Evolutionary conservation across 108 stramenopile genomes (phyloP).

Genomic region (Stephanodiscus triporus): DNA sequence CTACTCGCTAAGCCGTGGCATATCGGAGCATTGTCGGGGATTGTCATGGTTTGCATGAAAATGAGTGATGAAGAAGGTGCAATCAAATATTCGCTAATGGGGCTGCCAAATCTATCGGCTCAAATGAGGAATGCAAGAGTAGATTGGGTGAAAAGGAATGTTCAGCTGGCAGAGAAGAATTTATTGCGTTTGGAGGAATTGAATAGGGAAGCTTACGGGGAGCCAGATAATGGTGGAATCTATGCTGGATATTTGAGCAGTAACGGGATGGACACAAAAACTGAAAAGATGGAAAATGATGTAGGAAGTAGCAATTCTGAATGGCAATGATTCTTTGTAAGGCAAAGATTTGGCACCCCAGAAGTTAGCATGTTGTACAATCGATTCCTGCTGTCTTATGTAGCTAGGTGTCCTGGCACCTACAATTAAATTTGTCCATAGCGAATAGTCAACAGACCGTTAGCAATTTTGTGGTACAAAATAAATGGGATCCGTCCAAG

Average conservation of each 20-base stretch:
- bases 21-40: constrained; percentile 76
- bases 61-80: constrained; percentile 54
- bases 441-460: not conserved
- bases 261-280: not conserved
- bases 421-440: too few relatives aligned
- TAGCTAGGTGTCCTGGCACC: not conserved
- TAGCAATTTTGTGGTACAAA: too few relatives aligned
- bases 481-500: too few relatives aligned
- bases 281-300: not conserved
- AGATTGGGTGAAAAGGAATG: constrained; percentile 29
- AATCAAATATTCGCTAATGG: constrained; percentile 60
- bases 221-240: not conserved
- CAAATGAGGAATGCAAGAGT: constrained; percentile 17
- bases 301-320: not conserved
- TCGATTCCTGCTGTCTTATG: not conserved
- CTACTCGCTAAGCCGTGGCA: constrained; percentile 80
- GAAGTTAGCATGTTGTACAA: not conserved
- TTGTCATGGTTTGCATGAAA: constrained; percentile 66
- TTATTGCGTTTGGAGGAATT: constrained; percentile 13
- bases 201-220: constrained; percentile 5
- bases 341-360: not conserved
- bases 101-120: constrained; percentile 54
- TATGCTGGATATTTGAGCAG: not conserved
- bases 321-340: not conserved
- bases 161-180: constrained; percentile 18